phyloP scores from a whole-genome alignment of 495 filamentous ascomycete species.

The Aspergillus biplanus region DNA sequence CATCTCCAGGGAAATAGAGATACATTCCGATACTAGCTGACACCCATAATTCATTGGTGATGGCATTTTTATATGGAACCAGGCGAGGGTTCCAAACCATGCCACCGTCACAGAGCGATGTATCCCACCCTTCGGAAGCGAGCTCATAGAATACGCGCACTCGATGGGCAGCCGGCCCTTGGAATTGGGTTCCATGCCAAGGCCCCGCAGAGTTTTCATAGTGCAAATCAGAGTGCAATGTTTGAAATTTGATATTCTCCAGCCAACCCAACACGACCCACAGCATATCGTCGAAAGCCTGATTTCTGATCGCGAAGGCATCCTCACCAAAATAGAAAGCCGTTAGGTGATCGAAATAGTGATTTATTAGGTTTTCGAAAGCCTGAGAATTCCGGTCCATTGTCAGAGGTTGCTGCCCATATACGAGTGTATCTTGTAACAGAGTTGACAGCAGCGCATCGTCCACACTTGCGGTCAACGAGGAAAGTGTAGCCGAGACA shows the following conservation, averaged over 20 bases:
- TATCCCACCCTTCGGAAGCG: conserved; percentile 80
- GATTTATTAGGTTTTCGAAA: conserved; percentile 75
- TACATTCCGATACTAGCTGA: conserved; percentile 88
- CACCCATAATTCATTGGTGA: conserved; percentile 93
- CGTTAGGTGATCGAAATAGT: conserved; percentile 76
- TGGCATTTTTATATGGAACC: conserved; percentile 92
- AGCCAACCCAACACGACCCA: conserved; percentile 97
- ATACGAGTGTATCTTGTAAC: conserved; percentile 32
- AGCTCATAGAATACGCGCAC: conserved; percentile 90
- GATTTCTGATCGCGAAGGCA: conserved; percentile 68
- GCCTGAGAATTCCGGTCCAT: conserved; percentile 42
- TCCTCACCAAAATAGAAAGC: conserved; percentile 89
- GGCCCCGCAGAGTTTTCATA: conserved; percentile 27
- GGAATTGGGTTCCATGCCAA: conserved; percentile 81
- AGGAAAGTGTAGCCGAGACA: conserved; percentile 67
- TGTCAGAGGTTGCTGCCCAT: conserved; percentile 7
- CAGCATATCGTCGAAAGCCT: conserved; percentile 95
- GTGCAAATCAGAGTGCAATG: conserved; percentile 68
- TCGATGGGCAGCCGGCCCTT: conserved; percentile 80
- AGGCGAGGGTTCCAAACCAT: conserved; percentile 92
- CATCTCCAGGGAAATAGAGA: conserved; percentile 82
- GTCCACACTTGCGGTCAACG: conserved; percentile 55
- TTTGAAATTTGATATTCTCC: conserved; percentile 76
- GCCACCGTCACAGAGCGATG: conserved; percentile 78
- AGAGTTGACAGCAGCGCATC: conserved; percentile 23